Conservation (phyloP, 164 flowering plant genomes). For the Umbilicus rupestris region DNA sequence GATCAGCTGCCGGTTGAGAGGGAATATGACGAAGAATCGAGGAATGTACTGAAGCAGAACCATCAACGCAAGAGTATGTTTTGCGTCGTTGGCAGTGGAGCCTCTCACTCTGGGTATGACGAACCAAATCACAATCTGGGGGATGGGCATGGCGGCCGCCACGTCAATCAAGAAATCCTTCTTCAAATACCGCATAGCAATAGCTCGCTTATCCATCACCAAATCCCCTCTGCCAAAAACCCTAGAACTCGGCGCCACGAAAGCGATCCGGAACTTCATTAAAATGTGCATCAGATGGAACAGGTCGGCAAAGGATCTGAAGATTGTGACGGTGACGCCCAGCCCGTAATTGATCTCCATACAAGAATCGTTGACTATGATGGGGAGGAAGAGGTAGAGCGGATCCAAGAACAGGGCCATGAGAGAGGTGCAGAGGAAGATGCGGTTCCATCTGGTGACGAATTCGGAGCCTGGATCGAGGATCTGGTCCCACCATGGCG, state of each 20-base stretch:
- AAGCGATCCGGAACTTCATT: constrained; percentile 42
- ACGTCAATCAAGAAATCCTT: constrained; percentile 34
- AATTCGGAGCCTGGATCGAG: constrained; percentile 34
- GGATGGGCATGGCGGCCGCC: constrained; percentile 47
- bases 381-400: constrained; percentile 36
- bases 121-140: constrained; percentile 63
- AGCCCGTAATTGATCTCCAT: constrained; percentile 20
- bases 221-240: constrained; percentile 48
- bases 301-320: constrained; percentile 32
- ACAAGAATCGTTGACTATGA: constrained; percentile 25
- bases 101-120: constrained; percentile 42
- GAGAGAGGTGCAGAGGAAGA: constrained; percentile 32
- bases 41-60: constrained; percentile 88
- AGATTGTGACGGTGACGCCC: constrained; percentile 24
- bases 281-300: constrained; percentile 32
- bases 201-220: constrained; percentile 30
- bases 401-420: constrained; percentile 46
- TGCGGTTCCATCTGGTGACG: constrained; percentile 36
- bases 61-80: constrained; percentile 61
- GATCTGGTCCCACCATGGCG: constrained; percentile 32
- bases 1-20: constrained; percentile 53
- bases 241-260: constrained; percentile 28
- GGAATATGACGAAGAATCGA: constrained; percentile 62
- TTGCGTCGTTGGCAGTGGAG: constrained; percentile 34
- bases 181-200: constrained; percentile 34